Conservation (phyloP, 169 alveolate genomes). For the Babesia ovata region DNA sequence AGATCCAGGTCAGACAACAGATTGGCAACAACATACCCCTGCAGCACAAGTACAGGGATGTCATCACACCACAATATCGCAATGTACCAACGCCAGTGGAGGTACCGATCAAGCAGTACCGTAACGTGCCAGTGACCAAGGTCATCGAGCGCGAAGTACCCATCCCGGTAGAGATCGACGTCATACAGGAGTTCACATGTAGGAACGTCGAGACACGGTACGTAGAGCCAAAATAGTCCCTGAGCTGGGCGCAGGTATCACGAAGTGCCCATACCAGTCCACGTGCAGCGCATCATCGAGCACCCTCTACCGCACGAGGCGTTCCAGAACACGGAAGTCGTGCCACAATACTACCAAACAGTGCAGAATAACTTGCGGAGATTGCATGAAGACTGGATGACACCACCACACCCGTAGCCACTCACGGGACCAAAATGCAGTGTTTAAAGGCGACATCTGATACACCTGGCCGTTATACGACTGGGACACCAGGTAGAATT, state of each 20-base stretch:
- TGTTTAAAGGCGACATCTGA: too few relatives aligned
- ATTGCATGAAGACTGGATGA: constrained; percentile 26
- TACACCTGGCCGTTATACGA: too few relatives aligned
- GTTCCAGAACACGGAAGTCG: constrained; percentile 34
- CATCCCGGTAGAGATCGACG: constrained; percentile 89
- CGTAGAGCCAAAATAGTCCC: not conserved
- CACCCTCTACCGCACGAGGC: constrained; percentile 84
- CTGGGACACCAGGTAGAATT: too few relatives aligned
- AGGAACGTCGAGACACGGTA: constrained; percentile 85
- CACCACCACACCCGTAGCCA: too few relatives aligned
- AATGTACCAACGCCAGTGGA: constrained; percentile 92
- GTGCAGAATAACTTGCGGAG: constrained; percentile 46
- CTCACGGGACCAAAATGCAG: too few relatives aligned
- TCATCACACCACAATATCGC: constrained; percentile 88
- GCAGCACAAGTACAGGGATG: constrained; percentile 85
- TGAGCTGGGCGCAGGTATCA: constrained; percentile 72
- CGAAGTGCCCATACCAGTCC: constrained; percentile 91
- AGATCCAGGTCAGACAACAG: constrained; percentile 70
- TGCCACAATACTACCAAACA: constrained; percentile 45
- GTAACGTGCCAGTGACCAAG: constrained; percentile 88
- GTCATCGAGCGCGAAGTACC: constrained; percentile 89
- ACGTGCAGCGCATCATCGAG: constrained; percentile 88
- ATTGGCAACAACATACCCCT: not conserved
- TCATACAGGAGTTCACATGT: constrained; percentile 87
- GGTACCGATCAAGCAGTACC: constrained; percentile 89